phyloP scores from a whole-genome alignment of 306 rosid genomes.

The Cucurbita moschata region DNA sequence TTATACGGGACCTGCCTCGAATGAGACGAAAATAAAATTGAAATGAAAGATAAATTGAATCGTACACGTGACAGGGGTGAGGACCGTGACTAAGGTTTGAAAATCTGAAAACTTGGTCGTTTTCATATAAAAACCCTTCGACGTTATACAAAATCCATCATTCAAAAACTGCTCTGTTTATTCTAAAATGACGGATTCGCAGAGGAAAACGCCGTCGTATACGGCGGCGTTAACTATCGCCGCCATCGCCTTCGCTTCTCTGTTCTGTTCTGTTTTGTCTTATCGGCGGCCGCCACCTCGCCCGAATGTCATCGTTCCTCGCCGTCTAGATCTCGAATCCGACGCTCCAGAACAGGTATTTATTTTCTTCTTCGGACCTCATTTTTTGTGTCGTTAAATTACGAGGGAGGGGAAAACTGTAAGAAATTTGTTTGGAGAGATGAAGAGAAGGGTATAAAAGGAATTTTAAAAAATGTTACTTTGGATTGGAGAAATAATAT shows the following conservation, averaged over 20 bases:
- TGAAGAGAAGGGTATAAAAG: too few relatives aligned
- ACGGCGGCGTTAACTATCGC: background rate
- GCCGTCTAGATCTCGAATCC: conserved; percentile 5
- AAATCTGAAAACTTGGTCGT: background rate
- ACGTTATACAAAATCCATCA: background rate
- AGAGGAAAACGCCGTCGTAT: background rate
- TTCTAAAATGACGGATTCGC: conserved; percentile 2
- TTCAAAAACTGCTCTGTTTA: background rate
- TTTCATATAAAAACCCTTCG: background rate
- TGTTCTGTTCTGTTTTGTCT: conserved; percentile 5
- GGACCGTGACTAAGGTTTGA: background rate
- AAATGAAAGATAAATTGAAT: too few relatives aligned
- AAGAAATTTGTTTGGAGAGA: too few relatives aligned
- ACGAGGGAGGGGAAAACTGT: too few relatives aligned
- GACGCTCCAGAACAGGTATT: conserved; percentile 32
- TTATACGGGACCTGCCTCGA: too few relatives aligned
- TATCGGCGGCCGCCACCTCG: conserved; percentile 27
- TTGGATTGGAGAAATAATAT: background rate
- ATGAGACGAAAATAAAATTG: too few relatives aligned
- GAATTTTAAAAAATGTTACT: background rate
- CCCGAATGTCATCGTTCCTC: background rate
- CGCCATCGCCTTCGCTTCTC: conserved; percentile 8
- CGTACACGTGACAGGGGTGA: background rate
- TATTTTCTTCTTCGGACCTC: background rate
- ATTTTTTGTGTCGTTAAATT: background rate